Evolutionary conservation across 768 basidiomycete genomes (phyloP), one percentile per base, ranked within the genome.

Genomic region (Suillus americanus): DNA sequence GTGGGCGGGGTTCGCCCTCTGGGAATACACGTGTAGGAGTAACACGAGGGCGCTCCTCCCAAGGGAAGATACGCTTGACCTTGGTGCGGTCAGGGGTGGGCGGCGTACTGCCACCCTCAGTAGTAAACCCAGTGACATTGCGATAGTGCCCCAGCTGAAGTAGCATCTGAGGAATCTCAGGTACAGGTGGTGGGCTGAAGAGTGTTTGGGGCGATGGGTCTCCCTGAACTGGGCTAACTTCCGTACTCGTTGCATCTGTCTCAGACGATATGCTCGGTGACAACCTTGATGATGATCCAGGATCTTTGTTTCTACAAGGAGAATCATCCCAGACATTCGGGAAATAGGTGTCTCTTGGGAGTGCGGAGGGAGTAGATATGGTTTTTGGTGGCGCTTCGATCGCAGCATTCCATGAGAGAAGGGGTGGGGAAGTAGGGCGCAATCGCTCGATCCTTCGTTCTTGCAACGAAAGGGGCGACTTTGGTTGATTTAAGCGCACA

Each of bases 41-140:
- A 56, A 80, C 83, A 38, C 90, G 86, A 14, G 85, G 89, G 69
- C 85, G 84, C 64, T 88, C 85, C 73, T 99, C 97, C 97, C 97
- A 99, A n/a, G 97, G 95, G 76, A 99, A 99, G 40, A 97, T 81
- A 40, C 83, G 79, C 65, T 89, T 89, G 25, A 96, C 85, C 71
- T 91, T 91, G 30, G 77, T 78, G 33, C 80, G 83, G 73, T 95
- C 92, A 4, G 95, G 93, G 67, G 81, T 83, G 7, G 84, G 83
- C 14, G 78, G 76, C 18, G 73, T 69, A 13, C 80, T 79, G 37
- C 73, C 67, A n/a, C 74, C 69, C 45, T 77, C 78, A 28, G 83
- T 83, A 1, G 81, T 82, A 6, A 72, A 71, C 10, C 77, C 75
- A n/a, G 75, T 73, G 23, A 91, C 86, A 70, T 84, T 84, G 18